These are phyloP conservation scores for Gastrolobium bilobum DNA, from an alignment of 306 rosid genomes.

Conservation along the genomic window DNA sequence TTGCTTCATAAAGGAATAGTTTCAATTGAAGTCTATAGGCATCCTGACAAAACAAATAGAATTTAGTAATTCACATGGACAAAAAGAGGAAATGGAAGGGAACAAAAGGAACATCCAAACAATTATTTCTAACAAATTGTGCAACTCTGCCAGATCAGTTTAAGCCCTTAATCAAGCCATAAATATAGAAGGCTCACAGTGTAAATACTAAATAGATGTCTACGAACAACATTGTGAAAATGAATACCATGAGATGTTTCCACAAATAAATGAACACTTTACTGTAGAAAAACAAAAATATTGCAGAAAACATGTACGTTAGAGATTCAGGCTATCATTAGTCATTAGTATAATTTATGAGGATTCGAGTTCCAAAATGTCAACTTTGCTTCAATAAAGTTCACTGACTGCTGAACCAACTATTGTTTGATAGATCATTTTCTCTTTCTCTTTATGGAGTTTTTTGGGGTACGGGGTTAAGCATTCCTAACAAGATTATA, in stretches of 20 bases:
- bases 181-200: not conserved
- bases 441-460: not conserved
- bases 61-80: slow-evolving; percentile 9
- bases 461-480: not conserved
- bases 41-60: slow-evolving; percentile 65
- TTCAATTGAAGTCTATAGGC: slow-evolving; percentile 98
- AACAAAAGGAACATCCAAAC: slow-evolving; percentile 23
- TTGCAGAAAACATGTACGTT: not conserved
- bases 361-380: not conserved
- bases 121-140: not conserved
- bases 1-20: slow-evolving; percentile 93
- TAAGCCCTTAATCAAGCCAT: slow-evolving; percentile 8
- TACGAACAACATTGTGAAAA: not conserved
- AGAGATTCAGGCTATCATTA: not conserved
- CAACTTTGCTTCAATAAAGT: not conserved
- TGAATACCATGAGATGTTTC: not conserved
- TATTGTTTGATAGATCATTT: slow-evolving; percentile 6
- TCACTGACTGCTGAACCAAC: slow-evolving; percentile 10
- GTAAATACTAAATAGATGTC: slow-evolving; percentile 9
- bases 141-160: slow-evolving; percentile 5
- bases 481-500: slow-evolving; percentile 23
- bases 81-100: not conserved
- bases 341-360: not conserved
- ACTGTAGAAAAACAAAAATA: not conserved
- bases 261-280: not conserved